Evolutionary conservation across 345 rosid species (phyloP).

Genomic region (Syzygium jambos): DNA sequence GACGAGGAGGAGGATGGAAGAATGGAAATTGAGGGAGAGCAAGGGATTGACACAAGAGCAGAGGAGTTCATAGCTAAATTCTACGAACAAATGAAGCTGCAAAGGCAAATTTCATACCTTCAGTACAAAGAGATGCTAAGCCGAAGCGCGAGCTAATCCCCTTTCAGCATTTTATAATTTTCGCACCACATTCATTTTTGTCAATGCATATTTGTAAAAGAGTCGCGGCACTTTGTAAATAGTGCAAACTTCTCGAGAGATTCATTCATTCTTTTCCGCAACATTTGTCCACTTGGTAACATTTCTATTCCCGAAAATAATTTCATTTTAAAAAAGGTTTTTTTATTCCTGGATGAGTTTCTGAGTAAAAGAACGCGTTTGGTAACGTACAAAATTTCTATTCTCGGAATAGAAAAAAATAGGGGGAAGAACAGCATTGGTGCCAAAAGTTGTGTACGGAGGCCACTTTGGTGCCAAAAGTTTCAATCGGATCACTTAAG

Average conservation of each 20-base stretch:
- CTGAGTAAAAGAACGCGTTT: too few relatives aligned
- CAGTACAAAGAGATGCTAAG: conserved; percentile 28
- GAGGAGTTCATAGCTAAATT: conserved; percentile 79
- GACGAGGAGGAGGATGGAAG: conserved; percentile 6
- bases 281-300: not conserved
- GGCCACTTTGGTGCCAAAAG: too few relatives aligned
- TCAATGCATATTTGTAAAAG: not conserved
- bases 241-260: not conserved
- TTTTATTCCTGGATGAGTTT: too few relatives aligned
- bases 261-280: not conserved
- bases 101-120: conserved; percentile 62
- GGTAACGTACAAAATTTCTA: too few relatives aligned
- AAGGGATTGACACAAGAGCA: conserved; percentile 73
- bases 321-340: too few relatives aligned
- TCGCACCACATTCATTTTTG: not conserved
- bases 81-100: conserved; percentile 67
- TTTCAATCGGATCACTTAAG: too few relatives aligned
- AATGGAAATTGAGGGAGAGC: conserved; percentile 15
- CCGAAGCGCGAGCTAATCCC: not conserved
- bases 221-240: not conserved
- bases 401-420: too few relatives aligned
- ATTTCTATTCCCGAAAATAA: too few relatives aligned
- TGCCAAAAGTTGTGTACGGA: too few relatives aligned
- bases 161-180: not conserved
- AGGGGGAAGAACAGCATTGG: too few relatives aligned